Percentiles rank a stretch among this genome's conserved stretches.
These are phyloP conservation scores for Pleurotus eryngii DNA, from an alignment of 768 basidiomycete species.

Conservation along the genomic window DNA sequence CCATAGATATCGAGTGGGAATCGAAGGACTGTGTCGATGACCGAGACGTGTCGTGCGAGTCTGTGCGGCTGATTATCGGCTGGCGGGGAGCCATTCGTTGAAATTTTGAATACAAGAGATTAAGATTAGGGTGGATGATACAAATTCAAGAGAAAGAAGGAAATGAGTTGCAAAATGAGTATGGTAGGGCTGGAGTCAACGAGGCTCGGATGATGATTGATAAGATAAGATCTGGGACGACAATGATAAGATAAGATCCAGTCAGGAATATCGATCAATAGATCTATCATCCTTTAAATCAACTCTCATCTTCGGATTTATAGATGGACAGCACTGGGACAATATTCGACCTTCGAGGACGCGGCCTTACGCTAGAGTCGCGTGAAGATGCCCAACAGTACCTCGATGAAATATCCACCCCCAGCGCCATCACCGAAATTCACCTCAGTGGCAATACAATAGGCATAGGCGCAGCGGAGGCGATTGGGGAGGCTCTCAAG, in stretches of 20 bases:
- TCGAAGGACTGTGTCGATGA: constrained; percentile 5
- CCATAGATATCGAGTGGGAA: constrained; percentile 3
- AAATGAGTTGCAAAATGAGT: too few relatives aligned
- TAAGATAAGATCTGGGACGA: too few relatives aligned
- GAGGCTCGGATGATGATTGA: too few relatives aligned
- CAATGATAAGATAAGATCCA: too few relatives aligned
- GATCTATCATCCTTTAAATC: too few relatives aligned
- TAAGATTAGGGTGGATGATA: neutral
- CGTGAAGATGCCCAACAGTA: constrained; percentile 73
- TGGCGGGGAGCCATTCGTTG: constrained; percentile 1
- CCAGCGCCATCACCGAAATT: constrained; percentile 74
- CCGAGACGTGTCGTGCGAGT: constrained; percentile 4
- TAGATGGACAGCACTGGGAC: constrained; percentile 27
- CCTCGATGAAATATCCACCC: constrained; percentile 56
- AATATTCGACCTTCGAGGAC: constrained; percentile 49
- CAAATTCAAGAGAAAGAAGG: neutral
- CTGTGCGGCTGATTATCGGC: constrained; percentile 3
- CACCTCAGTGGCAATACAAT: constrained; percentile 93
- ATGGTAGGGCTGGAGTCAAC: too few relatives aligned
- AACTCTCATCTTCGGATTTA: too few relatives aligned
- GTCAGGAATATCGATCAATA: too few relatives aligned
- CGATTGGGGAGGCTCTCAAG: constrained; percentile 75
- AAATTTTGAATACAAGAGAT: neutral
- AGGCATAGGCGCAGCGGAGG: constrained; percentile 85
- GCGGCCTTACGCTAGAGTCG: constrained; percentile 78